Percentiles rank a stretch among this genome's conserved stretches.
Evolutionary conservation across 2,329 filamentous ascomycete genomes (phyloP).

Genomic region (Magnaporthales sp.): DNA sequence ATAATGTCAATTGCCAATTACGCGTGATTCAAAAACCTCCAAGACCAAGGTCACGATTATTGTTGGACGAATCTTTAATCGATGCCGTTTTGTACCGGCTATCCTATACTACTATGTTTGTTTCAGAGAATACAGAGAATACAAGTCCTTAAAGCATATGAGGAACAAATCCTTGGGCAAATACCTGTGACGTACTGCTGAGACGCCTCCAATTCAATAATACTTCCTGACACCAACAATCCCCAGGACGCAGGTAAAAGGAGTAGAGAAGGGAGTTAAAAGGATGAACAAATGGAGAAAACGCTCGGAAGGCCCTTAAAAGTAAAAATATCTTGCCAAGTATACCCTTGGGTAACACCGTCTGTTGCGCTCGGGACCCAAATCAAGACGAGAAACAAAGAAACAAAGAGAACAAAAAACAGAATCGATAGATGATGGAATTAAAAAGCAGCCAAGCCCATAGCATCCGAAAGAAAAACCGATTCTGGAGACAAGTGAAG

Average conservation of each 20-base stretch:
- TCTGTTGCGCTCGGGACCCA: background rate
- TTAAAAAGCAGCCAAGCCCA: conserved; percentile 4
- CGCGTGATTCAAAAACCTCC: background rate
- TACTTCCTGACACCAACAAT: background rate
- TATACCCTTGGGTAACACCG: background rate
- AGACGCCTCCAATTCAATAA: background rate
- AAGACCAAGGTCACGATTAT: background rate
- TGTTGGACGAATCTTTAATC: background rate
- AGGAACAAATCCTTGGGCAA: background rate
- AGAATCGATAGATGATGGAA: background rate
- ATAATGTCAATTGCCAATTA: background rate
- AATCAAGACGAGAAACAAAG: background rate
- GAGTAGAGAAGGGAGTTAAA: background rate
- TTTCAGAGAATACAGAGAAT: background rate
- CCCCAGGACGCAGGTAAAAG: background rate
- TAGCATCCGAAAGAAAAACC: conserved; percentile 11
- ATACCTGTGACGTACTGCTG: conserved; percentile 3
- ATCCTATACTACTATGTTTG: background rate
- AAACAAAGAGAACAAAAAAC: conserved; percentile 5
- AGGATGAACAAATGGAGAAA: background rate
- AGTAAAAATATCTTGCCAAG: background rate
- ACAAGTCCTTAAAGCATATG: background rate
- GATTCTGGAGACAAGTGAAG: conserved; percentile 11
- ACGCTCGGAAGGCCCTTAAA: conserved; percentile 1
- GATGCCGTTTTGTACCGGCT: background rate